Evolutionary conservation across 1,284 basidiomycete species (phyloP).

Genomic region (Retiboletus fuscus): DNA sequence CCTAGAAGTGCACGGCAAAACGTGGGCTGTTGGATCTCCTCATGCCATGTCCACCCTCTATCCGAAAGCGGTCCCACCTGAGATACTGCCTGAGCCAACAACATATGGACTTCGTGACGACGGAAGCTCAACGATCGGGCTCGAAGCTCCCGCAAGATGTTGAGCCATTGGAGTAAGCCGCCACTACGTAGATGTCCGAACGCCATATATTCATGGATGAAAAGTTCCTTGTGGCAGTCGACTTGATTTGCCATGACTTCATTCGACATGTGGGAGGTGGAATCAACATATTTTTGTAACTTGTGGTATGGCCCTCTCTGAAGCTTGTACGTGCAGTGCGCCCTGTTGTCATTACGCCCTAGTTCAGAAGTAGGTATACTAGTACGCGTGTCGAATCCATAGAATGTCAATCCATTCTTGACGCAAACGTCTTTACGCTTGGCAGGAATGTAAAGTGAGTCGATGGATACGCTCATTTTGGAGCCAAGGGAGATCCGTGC

Average conservation of each 20-base stretch:
- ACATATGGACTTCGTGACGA: constrained; percentile 52
- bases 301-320: constrained; percentile 49
- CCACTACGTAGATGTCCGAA: constrained; percentile 60
- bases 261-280: constrained; percentile 57
- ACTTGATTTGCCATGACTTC: constrained; percentile 56
- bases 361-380: constrained; percentile 31
- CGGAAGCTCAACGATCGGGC: constrained; percentile 52
- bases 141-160: constrained; percentile 57
- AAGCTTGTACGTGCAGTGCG: constrained; percentile 49
- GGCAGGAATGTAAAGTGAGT: constrained; percentile 56
- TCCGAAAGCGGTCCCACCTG: constrained; percentile 54
- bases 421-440: constrained; percentile 44
- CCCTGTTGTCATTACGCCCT: constrained; percentile 28
- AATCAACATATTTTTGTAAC: constrained; percentile 53
- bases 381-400: constrained; percentile 34
- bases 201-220: constrained; percentile 57
- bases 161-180: constrained; percentile 60
- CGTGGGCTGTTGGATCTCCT: constrained; percentile 42
- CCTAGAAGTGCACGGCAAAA: constrained; percentile 53
- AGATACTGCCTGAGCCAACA: constrained; percentile 56
- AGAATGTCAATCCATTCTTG: constrained; percentile 51
- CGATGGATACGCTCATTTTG: constrained; percentile 53
- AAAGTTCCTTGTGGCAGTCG: constrained; percentile 51
- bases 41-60: constrained; percentile 50
- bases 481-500: constrained; percentile 55